phyloP scores from a whole-genome alignment of 2,329 filamentous ascomycete species.

The Lachnellula hyalina region DNA sequence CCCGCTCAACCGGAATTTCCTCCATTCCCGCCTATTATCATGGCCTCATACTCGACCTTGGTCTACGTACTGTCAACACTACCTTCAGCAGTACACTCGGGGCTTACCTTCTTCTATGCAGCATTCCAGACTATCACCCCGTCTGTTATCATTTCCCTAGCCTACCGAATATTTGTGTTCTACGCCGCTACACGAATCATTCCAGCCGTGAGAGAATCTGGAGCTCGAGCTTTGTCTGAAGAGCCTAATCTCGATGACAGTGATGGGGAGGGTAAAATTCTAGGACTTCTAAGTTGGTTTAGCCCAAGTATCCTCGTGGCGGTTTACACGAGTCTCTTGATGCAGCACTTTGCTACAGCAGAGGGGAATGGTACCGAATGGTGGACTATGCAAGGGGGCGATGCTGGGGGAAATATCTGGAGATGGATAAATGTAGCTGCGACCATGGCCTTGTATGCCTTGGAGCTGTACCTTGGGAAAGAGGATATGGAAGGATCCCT shows the following conservation, averaged over 20 bases:
- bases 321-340: slow-evolving; percentile 89
- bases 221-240: slow-evolving; percentile 74
- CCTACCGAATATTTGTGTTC: slow-evolving; percentile 90
- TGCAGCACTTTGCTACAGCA: slow-evolving; percentile 88
- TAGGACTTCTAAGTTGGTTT: slow-evolving; percentile 88
- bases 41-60: slow-evolving; percentile 94
- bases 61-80: slow-evolving; percentile 77
- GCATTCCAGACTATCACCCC: slow-evolving; percentile 94
- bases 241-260: slow-evolving; percentile 82
- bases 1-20: slow-evolving; percentile 79
- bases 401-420: slow-evolving; percentile 80
- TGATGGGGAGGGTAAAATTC: slow-evolving; percentile 72
- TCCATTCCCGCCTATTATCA: slow-evolving; percentile 93
- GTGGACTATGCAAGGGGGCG: slow-evolving; percentile 82
- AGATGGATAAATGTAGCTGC: slow-evolving; percentile 88
- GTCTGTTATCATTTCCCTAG: slow-evolving; percentile 89
- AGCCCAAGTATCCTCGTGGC: slow-evolving; percentile 91
- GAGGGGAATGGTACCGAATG: slow-evolving; percentile 62
- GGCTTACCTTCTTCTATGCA: slow-evolving; percentile 79
- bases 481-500: slow-evolving; percentile 70
- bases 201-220: slow-evolving; percentile 82
- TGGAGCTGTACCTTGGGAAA: slow-evolving; percentile 83
- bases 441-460: slow-evolving; percentile 83
- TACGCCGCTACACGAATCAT: slow-evolving; percentile 96
- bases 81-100: slow-evolving; percentile 77